Conservation (phyloP, 345 rosid genomes). For the Durio zibethinus region DNA sequence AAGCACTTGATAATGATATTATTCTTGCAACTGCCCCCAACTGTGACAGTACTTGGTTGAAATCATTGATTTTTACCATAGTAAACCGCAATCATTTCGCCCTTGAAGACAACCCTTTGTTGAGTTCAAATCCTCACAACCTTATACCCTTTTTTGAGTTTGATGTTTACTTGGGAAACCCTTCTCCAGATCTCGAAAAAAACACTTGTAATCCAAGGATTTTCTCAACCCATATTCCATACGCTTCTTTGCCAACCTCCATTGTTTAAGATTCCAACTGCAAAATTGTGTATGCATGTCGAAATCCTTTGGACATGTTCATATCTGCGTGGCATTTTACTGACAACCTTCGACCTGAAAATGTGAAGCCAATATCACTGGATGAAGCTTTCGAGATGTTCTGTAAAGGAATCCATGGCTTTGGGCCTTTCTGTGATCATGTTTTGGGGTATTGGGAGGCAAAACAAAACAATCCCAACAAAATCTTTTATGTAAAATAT, state of each 20-base stretch:
- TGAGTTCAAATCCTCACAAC: slow-evolving; percentile 16
- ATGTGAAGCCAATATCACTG: slow-evolving; percentile 13
- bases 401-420: slow-evolving; percentile 34
- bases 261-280: slow-evolving; percentile 25
- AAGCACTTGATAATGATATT: slow-evolving; percentile 24
- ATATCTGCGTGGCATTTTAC: slow-evolving; percentile 41
- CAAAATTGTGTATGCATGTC: slow-evolving; percentile 40
- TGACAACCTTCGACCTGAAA: slow-evolving; percentile 18
- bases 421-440: slow-evolving; percentile 49
- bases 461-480: too few relatives aligned
- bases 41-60: slow-evolving; percentile 53
- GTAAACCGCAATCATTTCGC: background rate
- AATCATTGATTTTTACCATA: background rate
- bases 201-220: slow-evolving; percentile 25
- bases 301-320: slow-evolving; percentile 49
- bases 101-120: background rate
- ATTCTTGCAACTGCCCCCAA: slow-evolving; percentile 43
- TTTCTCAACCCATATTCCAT: slow-evolving; percentile 45
- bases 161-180: slow-evolving; percentile 33
- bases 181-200: slow-evolving; percentile 31
- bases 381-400: slow-evolving; percentile 43
- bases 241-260: slow-evolving; percentile 26
- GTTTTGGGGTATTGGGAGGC: too few relatives aligned
- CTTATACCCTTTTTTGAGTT: slow-evolving; percentile 24
- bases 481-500: too few relatives aligned